A percentile compares a stretch with the other conserved stretches of the same genome.
Evolutionary conservation across 2,329 filamentous ascomycete species (phyloP).

Genomic region (Penicillium sp.): DNA sequence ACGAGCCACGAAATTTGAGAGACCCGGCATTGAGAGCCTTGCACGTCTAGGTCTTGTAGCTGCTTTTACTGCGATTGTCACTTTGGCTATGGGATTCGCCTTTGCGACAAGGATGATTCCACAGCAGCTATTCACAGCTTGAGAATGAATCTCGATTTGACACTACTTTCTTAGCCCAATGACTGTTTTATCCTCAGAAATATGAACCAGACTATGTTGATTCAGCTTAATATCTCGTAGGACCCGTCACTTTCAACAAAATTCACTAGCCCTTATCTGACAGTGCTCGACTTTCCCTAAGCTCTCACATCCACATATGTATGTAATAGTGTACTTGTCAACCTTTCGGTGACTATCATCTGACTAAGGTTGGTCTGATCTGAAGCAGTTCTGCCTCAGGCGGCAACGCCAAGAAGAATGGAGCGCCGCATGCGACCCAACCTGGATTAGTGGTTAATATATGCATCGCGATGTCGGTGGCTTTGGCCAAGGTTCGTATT

Average conservation of each 20-base stretch:
- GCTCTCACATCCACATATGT: too few relatives aligned
- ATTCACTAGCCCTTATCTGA: too few relatives aligned
- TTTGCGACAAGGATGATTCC: conserved; percentile 17
- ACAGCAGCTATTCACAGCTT: conserved; percentile 8
- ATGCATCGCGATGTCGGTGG: neutral
- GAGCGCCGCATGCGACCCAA: conserved; percentile 3
- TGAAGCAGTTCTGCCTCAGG: too few relatives aligned
- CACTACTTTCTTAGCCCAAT: neutral
- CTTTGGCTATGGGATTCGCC: conserved; percentile 12
- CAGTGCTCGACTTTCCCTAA: too few relatives aligned
- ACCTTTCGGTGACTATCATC: too few relatives aligned
- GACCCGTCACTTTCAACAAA: too few relatives aligned
- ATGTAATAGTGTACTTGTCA: too few relatives aligned
- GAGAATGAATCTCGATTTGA: neutral
- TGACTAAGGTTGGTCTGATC: too few relatives aligned
- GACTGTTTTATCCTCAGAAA: neutral
- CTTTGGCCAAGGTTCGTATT: neutral
- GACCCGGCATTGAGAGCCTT: conserved; percentile 27
- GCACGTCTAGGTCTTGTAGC: conserved; percentile 28
- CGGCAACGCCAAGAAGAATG: neutral
- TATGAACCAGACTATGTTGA: neutral
- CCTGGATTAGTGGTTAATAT: neutral
- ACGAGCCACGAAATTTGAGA: conserved; percentile 20
- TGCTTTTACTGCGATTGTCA: conserved; percentile 15
- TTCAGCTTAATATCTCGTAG: neutral